A percentile compares a stretch with the other conserved stretches of the same genome.
Evolutionary conservation across 306 rosid genomes (phyloP).

Genomic region (Carpinus fangiana): DNA sequence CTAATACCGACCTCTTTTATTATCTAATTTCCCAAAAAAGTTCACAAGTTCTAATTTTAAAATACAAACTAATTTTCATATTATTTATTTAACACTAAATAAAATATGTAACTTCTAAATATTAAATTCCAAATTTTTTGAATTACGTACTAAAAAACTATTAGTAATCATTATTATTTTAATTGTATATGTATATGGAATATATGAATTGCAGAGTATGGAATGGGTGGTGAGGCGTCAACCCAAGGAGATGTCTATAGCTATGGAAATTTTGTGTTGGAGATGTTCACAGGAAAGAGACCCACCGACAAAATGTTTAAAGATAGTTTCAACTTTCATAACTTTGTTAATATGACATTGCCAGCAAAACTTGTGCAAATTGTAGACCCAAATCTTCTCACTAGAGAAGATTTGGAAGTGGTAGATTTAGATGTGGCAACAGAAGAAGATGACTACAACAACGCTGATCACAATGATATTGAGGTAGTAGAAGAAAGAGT

Average conservation of each 20-base stretch:
- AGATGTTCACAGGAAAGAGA: slow-evolving; percentile 28
- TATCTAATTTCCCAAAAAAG: too few relatives aligned
- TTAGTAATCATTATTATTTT: background rate
- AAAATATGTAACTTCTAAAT: too few relatives aligned
- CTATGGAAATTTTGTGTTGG: slow-evolving; percentile 42
- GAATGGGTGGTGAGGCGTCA: slow-evolving; percentile 18
- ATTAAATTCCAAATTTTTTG: too few relatives aligned
- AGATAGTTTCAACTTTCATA: slow-evolving; percentile 23
- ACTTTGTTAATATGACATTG: slow-evolving; percentile 24
- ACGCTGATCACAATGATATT: background rate
- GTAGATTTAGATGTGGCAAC: background rate
- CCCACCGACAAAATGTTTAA: slow-evolving; percentile 36
- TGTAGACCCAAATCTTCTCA: slow-evolving; percentile 35
- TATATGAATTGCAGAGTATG: background rate
- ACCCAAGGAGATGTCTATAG: slow-evolving; percentile 33
- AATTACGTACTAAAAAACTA: background rate
- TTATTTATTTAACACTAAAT: too few relatives aligned
- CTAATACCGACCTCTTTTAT: too few relatives aligned
- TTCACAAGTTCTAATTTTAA: too few relatives aligned
- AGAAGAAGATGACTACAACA: background rate
- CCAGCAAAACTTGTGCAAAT: slow-evolving; percentile 27
- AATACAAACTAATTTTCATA: too few relatives aligned
- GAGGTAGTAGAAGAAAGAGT: background rate
- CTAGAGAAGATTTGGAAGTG: slow-evolving; percentile 16
- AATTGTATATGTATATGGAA: background rate